Conservation (phyloP, 176 grass and related monocot genomes). For the Cocos nucifera region DNA sequence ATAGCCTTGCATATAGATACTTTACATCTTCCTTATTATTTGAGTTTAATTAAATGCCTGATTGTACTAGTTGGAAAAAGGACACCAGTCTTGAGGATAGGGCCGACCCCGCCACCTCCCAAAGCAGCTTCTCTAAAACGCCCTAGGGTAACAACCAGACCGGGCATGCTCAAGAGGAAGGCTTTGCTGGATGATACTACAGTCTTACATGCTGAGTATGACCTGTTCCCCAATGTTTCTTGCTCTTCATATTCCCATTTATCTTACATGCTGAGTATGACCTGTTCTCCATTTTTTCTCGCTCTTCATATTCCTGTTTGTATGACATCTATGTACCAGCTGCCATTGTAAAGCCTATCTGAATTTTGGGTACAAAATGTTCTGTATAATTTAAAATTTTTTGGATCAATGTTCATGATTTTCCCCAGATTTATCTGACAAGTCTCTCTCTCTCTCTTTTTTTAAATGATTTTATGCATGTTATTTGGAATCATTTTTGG, state of each 20-base stretch:
- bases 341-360: too few species aligned
- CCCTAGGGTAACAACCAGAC: slow-evolving; percentile 48
- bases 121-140: slow-evolving; percentile 65
- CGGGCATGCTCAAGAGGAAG: slow-evolving; percentile 56
- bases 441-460: too few species aligned
- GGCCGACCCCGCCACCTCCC: slow-evolving; percentile 40
- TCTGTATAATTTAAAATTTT: too few species aligned
- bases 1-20: neutral
- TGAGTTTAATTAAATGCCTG: slow-evolving; percentile 24
- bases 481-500: too few species aligned
- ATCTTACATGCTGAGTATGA: slow-evolving; percentile 95
- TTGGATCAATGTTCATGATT: too few species aligned
- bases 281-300: slow-evolving; percentile 17
- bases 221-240: slow-evolving; percentile 20
- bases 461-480: too few species aligned
- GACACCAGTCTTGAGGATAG: slow-evolving; percentile 64
- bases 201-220: slow-evolving; percentile 98
- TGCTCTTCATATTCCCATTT: neutral
- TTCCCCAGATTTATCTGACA: too few species aligned
- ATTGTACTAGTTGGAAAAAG: slow-evolving; percentile 66
- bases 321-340: neutral
- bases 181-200: slow-evolving; percentile 80
- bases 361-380: too few species aligned
- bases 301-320: neutral
- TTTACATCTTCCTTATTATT: neutral